Conservation (phyloP, 1,284 basidiomycete genomes). For the Apiotrichum mycotoxinovorans region DNA sequence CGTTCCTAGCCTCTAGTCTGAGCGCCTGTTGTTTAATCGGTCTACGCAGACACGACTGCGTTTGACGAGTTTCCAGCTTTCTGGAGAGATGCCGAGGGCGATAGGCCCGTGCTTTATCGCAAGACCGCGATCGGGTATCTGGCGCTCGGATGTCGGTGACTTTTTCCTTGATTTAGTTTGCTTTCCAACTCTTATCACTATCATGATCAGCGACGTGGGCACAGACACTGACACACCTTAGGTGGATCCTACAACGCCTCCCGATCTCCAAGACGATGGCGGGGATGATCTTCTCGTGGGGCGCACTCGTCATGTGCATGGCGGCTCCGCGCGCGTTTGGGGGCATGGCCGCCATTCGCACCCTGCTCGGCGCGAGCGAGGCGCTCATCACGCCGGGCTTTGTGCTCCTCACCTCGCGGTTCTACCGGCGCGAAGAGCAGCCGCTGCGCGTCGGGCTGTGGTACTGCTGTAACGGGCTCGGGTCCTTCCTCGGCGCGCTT, state of each 20-base stretch:
- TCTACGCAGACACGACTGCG: too few relatives aligned
- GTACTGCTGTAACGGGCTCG: constrained; percentile 40
- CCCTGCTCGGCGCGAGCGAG: constrained; percentile 42
- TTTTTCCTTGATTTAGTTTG: too few relatives aligned
- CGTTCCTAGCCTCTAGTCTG: too few relatives aligned
- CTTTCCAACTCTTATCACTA: too few relatives aligned
- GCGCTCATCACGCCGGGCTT: constrained; percentile 47
- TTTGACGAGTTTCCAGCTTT: too few relatives aligned
- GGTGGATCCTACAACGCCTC: constrained; percentile 29
- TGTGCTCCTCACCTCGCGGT: constrained; percentile 40
- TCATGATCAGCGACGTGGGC: too few relatives aligned
- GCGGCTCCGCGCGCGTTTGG: constrained; percentile 38
- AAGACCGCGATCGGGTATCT: too few relatives aligned
- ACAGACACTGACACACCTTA: too few relatives aligned
- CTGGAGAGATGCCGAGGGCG: too few relatives aligned
- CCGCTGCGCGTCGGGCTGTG: constrained; percentile 37
- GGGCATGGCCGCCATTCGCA: constrained; percentile 37
- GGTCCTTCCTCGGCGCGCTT: constrained; percentile 33
- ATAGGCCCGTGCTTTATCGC: too few relatives aligned
- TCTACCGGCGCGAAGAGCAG: constrained; percentile 46
- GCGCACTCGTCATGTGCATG: constrained; percentile 39
- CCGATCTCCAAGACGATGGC: constrained; percentile 34
- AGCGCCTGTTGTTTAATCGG: too few relatives aligned
- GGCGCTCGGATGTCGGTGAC: too few relatives aligned
- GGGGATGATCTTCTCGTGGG: constrained; percentile 39